A percentile compares a stretch with the other conserved stretches of the same genome.
These are phyloP conservation scores for Pichia rugopelliculosa DNA, from an alignment of 805 yeast genomes.

Conservation along the genomic window DNA sequence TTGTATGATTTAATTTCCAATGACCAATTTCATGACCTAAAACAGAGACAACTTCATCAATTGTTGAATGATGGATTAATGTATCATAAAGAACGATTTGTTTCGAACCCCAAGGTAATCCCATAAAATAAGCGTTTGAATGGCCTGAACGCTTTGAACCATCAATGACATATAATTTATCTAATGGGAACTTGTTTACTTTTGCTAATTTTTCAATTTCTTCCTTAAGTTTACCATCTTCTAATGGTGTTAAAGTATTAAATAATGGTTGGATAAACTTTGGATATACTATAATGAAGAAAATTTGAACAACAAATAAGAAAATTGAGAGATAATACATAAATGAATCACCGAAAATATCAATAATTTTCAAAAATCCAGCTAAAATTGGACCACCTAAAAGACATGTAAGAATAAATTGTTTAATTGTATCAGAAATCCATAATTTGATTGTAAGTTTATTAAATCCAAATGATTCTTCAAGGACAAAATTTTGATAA, in stretches of 20 bases:
- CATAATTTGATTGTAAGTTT: constrained; percentile 70
- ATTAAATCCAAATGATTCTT: constrained; percentile 90
- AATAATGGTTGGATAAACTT: constrained; percentile 86
- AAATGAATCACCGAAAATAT: constrained; percentile 71
- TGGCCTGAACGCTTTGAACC: constrained; percentile 97
- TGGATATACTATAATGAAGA: constrained; percentile 72
- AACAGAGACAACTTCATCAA: constrained; percentile 83
- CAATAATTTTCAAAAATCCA: constrained; percentile 73
- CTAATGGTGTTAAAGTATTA: constrained; percentile 84
- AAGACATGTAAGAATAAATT: constrained; percentile 41
- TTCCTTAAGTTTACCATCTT: constrained; percentile 78
- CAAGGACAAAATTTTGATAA: constrained; percentile 79
- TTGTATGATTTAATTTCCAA: constrained; percentile 86
- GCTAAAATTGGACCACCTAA: constrained; percentile 71
- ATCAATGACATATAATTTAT: constrained; percentile 80
- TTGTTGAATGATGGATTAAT: constrained; percentile 69
- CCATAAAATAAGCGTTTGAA: constrained; percentile 94
- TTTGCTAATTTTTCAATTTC: constrained; percentile 76
- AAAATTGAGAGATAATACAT: constrained; percentile 73
- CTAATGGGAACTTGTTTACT: constrained; percentile 75
- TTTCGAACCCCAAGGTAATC: constrained; percentile 89
- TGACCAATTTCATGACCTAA: constrained; percentile 99
- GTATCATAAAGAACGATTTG: constrained; percentile 94
- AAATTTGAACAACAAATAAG: constrained; percentile 61
- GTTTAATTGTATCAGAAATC: constrained; percentile 65